Percentiles rank a stretch among this genome's conserved stretches.
Evolutionary conservation across 768 basidiomycete genomes (phyloP).

Genomic region (Hydnomerulius pinastri): DNA sequence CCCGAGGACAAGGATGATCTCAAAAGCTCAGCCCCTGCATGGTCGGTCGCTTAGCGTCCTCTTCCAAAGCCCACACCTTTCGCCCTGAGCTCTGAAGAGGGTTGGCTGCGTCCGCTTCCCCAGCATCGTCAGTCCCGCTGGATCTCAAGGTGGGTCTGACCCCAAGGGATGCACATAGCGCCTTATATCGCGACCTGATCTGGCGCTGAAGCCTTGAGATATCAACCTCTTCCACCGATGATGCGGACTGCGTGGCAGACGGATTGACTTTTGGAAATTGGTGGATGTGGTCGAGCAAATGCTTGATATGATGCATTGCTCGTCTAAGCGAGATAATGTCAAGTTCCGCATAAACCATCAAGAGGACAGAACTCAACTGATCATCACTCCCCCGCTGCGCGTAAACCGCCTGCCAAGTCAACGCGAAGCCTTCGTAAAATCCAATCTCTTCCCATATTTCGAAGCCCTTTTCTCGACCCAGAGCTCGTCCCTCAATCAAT

Average conservation of each 20-base stretch:
- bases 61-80: slow-evolving; percentile 12
- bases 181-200: slow-evolving; percentile 86
- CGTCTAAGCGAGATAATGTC: slow-evolving; percentile 42
- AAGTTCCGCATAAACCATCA: background rate
- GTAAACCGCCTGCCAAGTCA: slow-evolving; percentile 62
- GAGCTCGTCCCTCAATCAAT: slow-evolving; percentile 83
- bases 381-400: slow-evolving; percentile 42
- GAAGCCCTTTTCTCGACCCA: slow-evolving; percentile 88
- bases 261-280: slow-evolving; percentile 83
- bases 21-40: slow-evolving; percentile 22
- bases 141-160: slow-evolving; percentile 51
- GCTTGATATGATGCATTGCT: slow-evolving; percentile 59
- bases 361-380: slow-evolving; percentile 43
- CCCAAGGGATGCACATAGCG: slow-evolving; percentile 81
- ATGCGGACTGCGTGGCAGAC: slow-evolving; percentile 36
- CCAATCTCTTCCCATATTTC: slow-evolving; percentile 98
- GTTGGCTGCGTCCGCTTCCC: slow-evolving; percentile 4
- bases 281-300: slow-evolving; percentile 69
- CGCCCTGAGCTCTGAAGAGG: slow-evolving; percentile 1
- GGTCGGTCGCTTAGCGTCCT: slow-evolving; percentile 11
- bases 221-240: slow-evolving; percentile 54
- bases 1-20: background rate
- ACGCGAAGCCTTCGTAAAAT: slow-evolving; percentile 86
- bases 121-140: slow-evolving; percentile 4
- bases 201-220: slow-evolving; percentile 76